Evolutionary conservation across 139 green algal species (phyloP), one percentile per base, ranked within the genome.

Genomic region (Volvox africanus): DNA sequence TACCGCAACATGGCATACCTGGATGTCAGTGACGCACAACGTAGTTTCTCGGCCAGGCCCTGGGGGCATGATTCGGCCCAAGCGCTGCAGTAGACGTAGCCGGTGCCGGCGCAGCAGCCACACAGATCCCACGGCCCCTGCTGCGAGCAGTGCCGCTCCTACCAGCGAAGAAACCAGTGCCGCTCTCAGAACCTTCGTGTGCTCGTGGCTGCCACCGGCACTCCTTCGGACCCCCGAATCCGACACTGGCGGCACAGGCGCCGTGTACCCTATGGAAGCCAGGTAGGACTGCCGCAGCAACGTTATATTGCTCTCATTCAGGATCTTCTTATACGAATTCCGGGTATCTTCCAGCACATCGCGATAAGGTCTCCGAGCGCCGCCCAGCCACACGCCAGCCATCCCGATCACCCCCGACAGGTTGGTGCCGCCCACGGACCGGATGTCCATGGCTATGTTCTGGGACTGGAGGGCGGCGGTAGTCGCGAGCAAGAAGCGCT

Each of bases 11-110:
- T 24, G 21, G 24, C 55, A 11, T 35, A 92, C 88, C 88, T 88
- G 36, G 24, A 92, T 88, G 78, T 92, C 92, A 1, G 88, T 94
- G 18, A 94, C 75, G 16, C 87, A 50, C 3, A 94, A 82, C 0
- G 88, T 94, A 35, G 91, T 93, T 19, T 88, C 35, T 14, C 71
- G 75, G 0, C 91, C 67, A 14, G 44, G 55, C 2, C 83, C 83
- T 13, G 83, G 83, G 11, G 83, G 30, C 24, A 30, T 0, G 67
- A 80, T 80, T 67, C 32, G 82, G 1, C 62, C 13, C 0, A 61
- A 30, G 62, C 62, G 32, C 28, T 61, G 82, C 82, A 22, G 19
- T 1, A 24, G 32, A 6, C 30, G 19, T 6, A 14, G 11, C 20
- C 44, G 80, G 28, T 86, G 80, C 28, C 30, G 50, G 50, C 44